These are phyloP conservation scores for Lachancea quebecensis DNA, from an alignment of 805 yeast genomes.

Conservation along the genomic window DNA sequence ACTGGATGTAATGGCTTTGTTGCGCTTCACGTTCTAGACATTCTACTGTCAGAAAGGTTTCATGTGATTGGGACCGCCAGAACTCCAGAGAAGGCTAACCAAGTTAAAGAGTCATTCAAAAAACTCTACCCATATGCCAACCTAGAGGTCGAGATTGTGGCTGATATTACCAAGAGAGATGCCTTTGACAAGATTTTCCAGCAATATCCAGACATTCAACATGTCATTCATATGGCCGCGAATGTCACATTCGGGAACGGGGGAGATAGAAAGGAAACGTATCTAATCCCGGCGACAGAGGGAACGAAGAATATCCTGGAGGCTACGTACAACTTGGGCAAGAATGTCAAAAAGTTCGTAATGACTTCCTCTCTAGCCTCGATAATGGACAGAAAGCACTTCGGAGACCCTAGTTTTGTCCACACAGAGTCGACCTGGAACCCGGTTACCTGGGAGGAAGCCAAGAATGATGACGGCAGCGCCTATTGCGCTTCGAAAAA, in stretches of 20 bases:
- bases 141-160: slow-evolving; percentile 40
- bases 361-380: slow-evolving; percentile 49
- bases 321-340: slow-evolving; percentile 40
- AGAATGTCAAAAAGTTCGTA: slow-evolving; percentile 42
- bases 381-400: slow-evolving; percentile 33
- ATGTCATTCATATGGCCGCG: slow-evolving; percentile 56
- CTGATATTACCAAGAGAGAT: slow-evolving; percentile 38
- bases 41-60: slow-evolving; percentile 35
- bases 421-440: slow-evolving; percentile 47
- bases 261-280: slow-evolving; percentile 40
- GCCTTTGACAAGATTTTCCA: slow-evolving; percentile 43
- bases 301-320: slow-evolving; percentile 49
- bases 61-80: slow-evolving; percentile 42
- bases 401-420: slow-evolving; percentile 30
- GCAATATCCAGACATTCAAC: slow-evolving; percentile 41
- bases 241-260: slow-evolving; percentile 43
- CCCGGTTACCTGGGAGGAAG: slow-evolving; percentile 45
- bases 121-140: slow-evolving; percentile 29
- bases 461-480: slow-evolving; percentile 28
- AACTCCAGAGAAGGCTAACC: slow-evolving; percentile 33
- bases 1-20: slow-evolving; percentile 48
- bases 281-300: slow-evolving; percentile 48
- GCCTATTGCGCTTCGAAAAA: slow-evolving; percentile 59
- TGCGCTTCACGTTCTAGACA: slow-evolving; percentile 39
- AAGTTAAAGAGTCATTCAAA: slow-evolving; percentile 25